Base-by-base conservation (phyloP, 2,329 filamentous ascomycete species). In the Blastomyces emzantsi region DNA sequence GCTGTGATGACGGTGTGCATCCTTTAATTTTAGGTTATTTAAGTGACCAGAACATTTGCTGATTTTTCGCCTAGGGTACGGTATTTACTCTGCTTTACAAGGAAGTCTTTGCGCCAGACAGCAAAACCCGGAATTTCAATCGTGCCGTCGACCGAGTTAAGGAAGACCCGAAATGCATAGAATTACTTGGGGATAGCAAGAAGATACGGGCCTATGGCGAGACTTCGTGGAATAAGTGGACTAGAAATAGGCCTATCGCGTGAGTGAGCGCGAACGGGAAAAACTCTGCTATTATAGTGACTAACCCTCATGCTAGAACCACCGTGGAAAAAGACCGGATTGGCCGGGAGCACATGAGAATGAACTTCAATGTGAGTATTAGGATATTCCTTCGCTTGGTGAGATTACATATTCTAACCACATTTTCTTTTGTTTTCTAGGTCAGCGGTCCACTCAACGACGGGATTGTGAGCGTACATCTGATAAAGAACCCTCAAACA, bases 121-220 rank as follows among this genome's bases (percentile, higher is more conserved):
- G 90, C 79, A 92, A 91, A 76, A 93, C 89, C 19, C 85, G 87
- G 63, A 87, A 94, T 73, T 97, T 96, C 82, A 96, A 95, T 78
- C 87, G 89, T 67, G 90, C 90, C 0, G 89, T 95, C 58, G 85
- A 90, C 71, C 86, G 87, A 66, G 87, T 97, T 73, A 90, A 88
- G 73, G 82, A 83, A 61, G 89, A 95, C 71, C 74, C 83, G 0
- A 81, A 85, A 64, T 95, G 90, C 72, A 79, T 87, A 36, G 85
- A 88, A 63, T 74, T 96, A 7, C 83, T 97, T 1, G 92, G 92
- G 17, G 86, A 90, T 19, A 77, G 82, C 49, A 87, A 86, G 65
- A 84, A 92, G 72, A 93, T 97, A 64, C 82, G 81, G 28, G 91
- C 92, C 0, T 90, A 88, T 74, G 93, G 93, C 49, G 90, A 96